Evolutionary conservation across 1,284 basidiomycete species (phyloP).

Genomic region (Phlebopus sp.): DNA sequence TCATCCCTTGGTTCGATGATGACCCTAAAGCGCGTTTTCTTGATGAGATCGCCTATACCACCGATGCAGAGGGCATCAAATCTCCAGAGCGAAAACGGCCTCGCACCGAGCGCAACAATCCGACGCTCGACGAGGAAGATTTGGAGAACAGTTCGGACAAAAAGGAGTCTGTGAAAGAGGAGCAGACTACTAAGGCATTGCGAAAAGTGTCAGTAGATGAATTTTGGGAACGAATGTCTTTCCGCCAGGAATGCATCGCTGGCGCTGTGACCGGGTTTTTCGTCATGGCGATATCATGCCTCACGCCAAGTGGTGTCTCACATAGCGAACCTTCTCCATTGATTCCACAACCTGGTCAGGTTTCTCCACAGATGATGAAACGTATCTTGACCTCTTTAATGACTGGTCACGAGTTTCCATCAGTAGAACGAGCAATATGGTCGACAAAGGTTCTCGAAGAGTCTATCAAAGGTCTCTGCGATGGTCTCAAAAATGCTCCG

Average conservation of each 20-base stretch:
- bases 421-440: conserved; percentile 56
- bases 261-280: conserved; percentile 91
- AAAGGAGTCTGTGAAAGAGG: conserved; percentile 24
- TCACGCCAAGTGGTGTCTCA: conserved; percentile 8
- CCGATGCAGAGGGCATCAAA: conserved; percentile 56
- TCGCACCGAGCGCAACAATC: conserved; percentile 24
- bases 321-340: conserved; percentile 40
- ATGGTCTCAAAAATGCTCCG: conserved; percentile 44
- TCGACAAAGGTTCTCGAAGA: conserved; percentile 71
- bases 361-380: conserved; percentile 61
- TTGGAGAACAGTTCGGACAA: conserved; percentile 36
- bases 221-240: conserved; percentile 95
- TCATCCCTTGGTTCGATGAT: conserved; percentile 87
- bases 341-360: conserved; percentile 55
- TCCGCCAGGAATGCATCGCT: conserved; percentile 86
- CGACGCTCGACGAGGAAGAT: conserved; percentile 26
- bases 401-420: conserved; percentile 77
- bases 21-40: conserved; percentile 92
- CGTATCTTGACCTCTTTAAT: conserved; percentile 67
- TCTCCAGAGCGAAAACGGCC: conserved; percentile 59
- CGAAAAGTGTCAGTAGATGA: conserved; percentile 63
- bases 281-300: conserved; percentile 49
- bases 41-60: conserved; percentile 78
- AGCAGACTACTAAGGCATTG: conserved; percentile 46
- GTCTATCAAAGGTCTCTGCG: conserved; percentile 67